These are phyloP conservation scores for Xylariomycetidae sp. DNA, from an alignment of 2,329 filamentous ascomycete species.

Conservation along the genomic window DNA sequence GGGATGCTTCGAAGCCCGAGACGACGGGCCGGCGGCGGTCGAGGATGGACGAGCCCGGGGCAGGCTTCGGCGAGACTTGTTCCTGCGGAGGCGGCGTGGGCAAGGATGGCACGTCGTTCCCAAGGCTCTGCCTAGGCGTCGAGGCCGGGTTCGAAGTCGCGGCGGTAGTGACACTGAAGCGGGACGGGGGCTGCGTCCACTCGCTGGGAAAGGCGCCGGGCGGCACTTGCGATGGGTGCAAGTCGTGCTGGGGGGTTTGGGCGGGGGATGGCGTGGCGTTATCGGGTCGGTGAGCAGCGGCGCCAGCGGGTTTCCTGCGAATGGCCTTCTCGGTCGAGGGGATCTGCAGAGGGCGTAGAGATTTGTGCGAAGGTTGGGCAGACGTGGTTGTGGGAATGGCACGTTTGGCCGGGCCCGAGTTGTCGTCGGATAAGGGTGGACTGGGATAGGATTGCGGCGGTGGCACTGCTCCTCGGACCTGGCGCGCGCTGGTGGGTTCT, in stretches of 20 bases:
- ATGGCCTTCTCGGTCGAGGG: conserved; percentile 32
- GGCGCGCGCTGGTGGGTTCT: conserved; percentile 20
- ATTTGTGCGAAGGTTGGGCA: conserved; percentile 9
- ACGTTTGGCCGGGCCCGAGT: conserved; percentile 10
- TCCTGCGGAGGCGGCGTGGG: conserved; percentile 28
- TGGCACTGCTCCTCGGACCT: conserved; percentile 12
- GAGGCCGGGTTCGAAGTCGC: conserved; percentile 43
- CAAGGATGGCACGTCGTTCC: conserved; percentile 31
- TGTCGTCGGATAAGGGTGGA: conserved; percentile 30
- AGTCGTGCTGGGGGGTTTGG: conserved; percentile 25
- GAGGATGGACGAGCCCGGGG: conserved; percentile 28
- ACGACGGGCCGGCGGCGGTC: conserved; percentile 32
- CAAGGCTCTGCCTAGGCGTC: conserved; percentile 32
- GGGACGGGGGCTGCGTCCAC: conserved; percentile 49
- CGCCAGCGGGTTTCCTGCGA: conserved; percentile 37
- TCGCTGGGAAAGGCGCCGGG: conserved; percentile 23
- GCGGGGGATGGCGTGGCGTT: conserved; percentile 30
- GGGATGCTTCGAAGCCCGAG: conserved; percentile 20
- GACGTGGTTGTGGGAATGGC: conserved; percentile 4
- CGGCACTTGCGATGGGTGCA: conserved; percentile 15
- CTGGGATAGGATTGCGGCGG: conserved; percentile 29
- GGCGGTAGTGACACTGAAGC: conserved; percentile 60
- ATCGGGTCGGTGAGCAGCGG: conserved; percentile 24
- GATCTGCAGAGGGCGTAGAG: conserved; percentile 19
- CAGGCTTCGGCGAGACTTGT: conserved; percentile 7